Conservation (phyloP, 2,329 filamentous ascomycete species). For the Grosmannia clavigera region DNA sequence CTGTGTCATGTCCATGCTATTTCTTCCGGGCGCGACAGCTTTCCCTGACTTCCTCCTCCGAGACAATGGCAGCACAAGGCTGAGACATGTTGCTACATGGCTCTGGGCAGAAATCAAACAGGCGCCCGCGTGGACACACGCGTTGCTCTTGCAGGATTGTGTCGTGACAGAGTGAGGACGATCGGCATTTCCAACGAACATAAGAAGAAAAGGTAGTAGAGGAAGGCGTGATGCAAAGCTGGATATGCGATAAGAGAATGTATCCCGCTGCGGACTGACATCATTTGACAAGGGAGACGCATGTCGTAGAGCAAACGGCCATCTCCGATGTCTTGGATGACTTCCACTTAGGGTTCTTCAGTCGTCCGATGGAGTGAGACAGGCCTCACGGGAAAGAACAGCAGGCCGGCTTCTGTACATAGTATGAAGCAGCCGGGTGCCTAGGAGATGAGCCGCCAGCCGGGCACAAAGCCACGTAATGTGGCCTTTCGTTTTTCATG, state of each 20-base stretch:
- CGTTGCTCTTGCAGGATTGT: background rate
- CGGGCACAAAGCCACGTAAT: background rate
- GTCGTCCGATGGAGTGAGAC: background rate
- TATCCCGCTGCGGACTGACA: background rate
- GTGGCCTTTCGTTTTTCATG: background rate
- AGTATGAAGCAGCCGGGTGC: background rate
- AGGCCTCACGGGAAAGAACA: background rate
- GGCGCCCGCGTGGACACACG: background rate
- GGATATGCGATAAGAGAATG: too few relatives aligned
- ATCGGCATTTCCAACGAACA: background rate
- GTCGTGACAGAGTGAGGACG: background rate
- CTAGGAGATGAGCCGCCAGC: background rate
- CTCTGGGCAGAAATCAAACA: background rate
- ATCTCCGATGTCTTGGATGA: background rate
- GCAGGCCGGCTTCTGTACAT: background rate
- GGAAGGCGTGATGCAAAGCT: too few relatives aligned
- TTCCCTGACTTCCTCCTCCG: background rate
- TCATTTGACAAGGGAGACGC: background rate
- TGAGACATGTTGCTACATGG: background rate
- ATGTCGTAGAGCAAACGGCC: background rate
- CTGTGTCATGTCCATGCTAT: background rate
- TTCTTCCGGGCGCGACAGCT: background rate
- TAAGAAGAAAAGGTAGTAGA: too few relatives aligned
- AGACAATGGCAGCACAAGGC: background rate
- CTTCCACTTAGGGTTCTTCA: background rate